Base-by-base conservation (phyloP, 305 asterid genomes). In the Fraxinus nigra region DNA sequence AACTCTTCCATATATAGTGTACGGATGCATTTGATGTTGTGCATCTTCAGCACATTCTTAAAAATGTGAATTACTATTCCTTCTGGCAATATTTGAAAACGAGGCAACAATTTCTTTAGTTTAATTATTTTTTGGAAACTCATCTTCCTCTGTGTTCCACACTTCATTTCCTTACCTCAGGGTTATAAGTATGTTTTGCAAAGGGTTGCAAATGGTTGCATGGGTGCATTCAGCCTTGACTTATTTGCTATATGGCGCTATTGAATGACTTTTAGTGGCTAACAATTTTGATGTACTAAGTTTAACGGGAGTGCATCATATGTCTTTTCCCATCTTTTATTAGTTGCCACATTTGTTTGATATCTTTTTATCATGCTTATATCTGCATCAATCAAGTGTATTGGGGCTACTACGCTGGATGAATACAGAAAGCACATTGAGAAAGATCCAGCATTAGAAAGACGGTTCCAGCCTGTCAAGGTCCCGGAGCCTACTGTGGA, bases 401-500 rank as follows among this genome's bases (percentile, higher is more conserved):
- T 95, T 79, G 99, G 99, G 26, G 99, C 99, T 82, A 95, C 99
- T 33, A 95, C 99, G 81, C 94, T 95, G 7, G 98, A 95, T 85
- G 99, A 95, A 88, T 95, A 94, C 93, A 85, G 98, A 75, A 92
- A 93, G 89, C 98, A 93, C 87, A 94, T 95, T 11, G 99, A 96
- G 88, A 96, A 94, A 88, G 99, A 96, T 87, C 98, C 99, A 33
- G 99, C 99, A 72, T 70, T 95, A 26, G 99, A 95, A 85, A 90
- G 99, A 84, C 89, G 99, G 86, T 95, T 95, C 85, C 99, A 96
- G 81, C 99, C 99, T 18, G 99, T 96, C 18, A 96, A 81, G 93
- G 98, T 96, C 30, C 99, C 99, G 13, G 99, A 96, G 74, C 99
- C 99, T 43, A 85, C 98, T 4, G 99, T 95, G 78, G 98, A 93